Evolutionary conservation across 1,284 basidiomycete species (phyloP), one percentile per base, ranked within the genome.

Genomic region (Trichosporon sp.): DNA sequence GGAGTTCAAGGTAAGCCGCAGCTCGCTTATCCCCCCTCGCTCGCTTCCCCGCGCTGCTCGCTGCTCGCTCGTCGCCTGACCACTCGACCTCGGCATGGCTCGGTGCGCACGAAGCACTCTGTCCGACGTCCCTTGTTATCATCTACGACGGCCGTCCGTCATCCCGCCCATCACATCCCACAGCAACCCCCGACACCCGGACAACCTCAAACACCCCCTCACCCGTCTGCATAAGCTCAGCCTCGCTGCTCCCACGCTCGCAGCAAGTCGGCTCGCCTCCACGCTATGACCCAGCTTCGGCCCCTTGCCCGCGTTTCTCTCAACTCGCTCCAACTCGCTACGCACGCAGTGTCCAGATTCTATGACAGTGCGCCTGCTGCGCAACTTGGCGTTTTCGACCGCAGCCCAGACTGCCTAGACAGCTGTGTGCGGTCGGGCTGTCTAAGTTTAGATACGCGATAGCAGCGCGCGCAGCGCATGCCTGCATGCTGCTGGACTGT

Each of bases 1-100:
- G 54, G 78, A 77, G 69, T 76, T 77, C 74, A 71, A 76, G 71
- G 74, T 76, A 21, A n/a, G 77, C 26, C 26, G 26, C 26, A 26
- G 26, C 26, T 71, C 51, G 76, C 78, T 8, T 2, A n/a, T 65
- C 31, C 43, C 16, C 43, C 16, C 16, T 16, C 37, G 6, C 7
- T 37, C 16, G 1, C 59, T 31, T 37, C 12, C 16, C 14, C 32
- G 37, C 38, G 5, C 31, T 61, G 14, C 31, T 11, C 54, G 26
- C 26, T 16, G 16, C 16, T n/a, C 32, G 31, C 32, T 63, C 7
- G 59, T n/a, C 59, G 59, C 16, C 59, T 3, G 32, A n/a, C 32
- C 35, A 35, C 59, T n/a, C 16, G 16, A n/a, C 59, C 4, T 37
- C 14, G 19, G 14, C 16, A 7, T 16, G 32, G 1, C 14, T n/a